Percentiles rank a stretch among this genome's conserved stretches.
phyloP scores from a whole-genome alignment of 495 filamentous ascomycete genomes.

The Massariosphaeria phaeospora region DNA sequence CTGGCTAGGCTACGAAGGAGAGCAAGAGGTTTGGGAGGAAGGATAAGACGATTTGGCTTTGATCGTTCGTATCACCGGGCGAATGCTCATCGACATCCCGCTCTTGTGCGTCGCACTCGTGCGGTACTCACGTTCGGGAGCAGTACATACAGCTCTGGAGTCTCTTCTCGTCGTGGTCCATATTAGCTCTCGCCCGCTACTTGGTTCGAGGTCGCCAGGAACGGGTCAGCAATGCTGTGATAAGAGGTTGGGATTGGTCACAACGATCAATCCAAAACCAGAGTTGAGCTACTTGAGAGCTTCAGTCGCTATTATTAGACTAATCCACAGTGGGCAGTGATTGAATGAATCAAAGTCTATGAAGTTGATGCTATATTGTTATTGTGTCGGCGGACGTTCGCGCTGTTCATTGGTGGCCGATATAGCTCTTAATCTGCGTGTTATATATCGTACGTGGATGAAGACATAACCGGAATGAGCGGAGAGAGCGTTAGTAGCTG shows the following conservation, averaged over 20 bases:
- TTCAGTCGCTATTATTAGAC: slow-evolving; percentile 5
- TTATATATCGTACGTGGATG: background rate
- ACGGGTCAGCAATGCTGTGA: slow-evolving; percentile 2
- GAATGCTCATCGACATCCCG: background rate
- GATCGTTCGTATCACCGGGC: background rate
- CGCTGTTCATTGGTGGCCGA: slow-evolving; percentile 1
- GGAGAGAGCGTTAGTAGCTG: background rate
- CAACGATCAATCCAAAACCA: slow-evolving; percentile 11
- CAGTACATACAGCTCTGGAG: too few relatives aligned
- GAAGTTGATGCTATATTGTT: slow-evolving; percentile 1
- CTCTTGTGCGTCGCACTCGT: background rate
- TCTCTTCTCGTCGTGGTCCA: background rate
- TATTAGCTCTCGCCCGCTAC: background rate
- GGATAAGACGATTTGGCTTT: slow-evolving; percentile 1
- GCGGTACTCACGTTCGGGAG: background rate
- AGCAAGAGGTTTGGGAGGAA: background rate
- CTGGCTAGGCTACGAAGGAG: too few relatives aligned
- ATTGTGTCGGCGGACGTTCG: background rate
- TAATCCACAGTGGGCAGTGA: background rate
- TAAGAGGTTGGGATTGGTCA: background rate
- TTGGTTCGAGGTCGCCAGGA: background rate
- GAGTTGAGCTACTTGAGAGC: background rate
- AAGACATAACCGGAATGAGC: background rate
- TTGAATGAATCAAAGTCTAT: background rate
- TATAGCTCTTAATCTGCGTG: background rate